Conservation (phyloP, 176 grass and related monocot genomes). For the Secale cereale region DNA sequence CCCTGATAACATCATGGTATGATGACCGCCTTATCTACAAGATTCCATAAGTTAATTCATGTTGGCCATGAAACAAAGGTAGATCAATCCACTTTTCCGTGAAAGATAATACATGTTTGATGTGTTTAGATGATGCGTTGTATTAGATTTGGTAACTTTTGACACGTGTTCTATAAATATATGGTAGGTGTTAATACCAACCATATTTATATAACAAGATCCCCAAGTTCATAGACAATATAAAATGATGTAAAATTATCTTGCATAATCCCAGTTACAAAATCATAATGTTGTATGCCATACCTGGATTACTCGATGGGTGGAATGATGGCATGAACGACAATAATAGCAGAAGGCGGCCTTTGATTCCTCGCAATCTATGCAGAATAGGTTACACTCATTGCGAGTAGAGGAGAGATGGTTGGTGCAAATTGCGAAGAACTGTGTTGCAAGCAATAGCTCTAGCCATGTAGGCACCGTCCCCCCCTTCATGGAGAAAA, state of each 20-base stretch:
- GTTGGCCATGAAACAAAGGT: too few species aligned
- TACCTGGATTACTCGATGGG: constrained; percentile 63
- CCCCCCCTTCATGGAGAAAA: not conserved
- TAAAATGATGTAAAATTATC: not conserved
- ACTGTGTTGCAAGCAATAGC: constrained; percentile 37
- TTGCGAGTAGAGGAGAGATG: constrained; percentile 40
- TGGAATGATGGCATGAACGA: constrained; percentile 30
- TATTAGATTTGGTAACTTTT: not conserved
- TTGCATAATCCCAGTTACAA: not conserved
- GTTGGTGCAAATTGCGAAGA: constrained; percentile 34
- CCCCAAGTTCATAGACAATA: not conserved
- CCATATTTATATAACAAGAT: not conserved
- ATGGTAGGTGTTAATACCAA: not conserved
- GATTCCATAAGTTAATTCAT: not conserved
- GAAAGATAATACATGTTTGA: not conserved
- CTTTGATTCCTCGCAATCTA: constrained; percentile 19
- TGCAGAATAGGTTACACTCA: constrained; percentile 63
- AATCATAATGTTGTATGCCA: not conserved
- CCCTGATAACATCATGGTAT: constrained; percentile 60
- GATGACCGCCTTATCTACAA: constrained; percentile 59
- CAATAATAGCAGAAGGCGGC: constrained; percentile 49
- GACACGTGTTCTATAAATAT: not conserved
- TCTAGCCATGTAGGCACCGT: constrained; percentile 43
- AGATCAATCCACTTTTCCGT: not conserved
- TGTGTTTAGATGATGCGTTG: not conserved